Percentiles rank a stretch among this genome's conserved stretches.
These are phyloP conservation scores for Pelargonium nanum DNA, from an alignment of 345 rosid species.

Conservation along the genomic window DNA sequence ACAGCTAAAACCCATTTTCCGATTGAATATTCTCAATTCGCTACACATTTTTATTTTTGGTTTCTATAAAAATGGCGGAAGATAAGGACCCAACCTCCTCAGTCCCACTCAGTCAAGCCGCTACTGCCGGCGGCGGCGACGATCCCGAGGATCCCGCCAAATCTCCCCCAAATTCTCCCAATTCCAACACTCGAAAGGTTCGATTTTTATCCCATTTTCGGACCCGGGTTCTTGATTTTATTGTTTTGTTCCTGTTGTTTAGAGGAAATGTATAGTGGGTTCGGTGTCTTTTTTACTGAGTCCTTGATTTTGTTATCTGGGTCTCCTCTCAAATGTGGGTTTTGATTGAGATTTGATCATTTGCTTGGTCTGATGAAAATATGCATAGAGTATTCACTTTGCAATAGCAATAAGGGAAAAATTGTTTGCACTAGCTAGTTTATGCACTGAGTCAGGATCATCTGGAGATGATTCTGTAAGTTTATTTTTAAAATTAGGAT, in stretches of 20 bases:
- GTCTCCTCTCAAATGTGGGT: not conserved
- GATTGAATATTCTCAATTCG: not conserved
- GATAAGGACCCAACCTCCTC: constrained; percentile 51
- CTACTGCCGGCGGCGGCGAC: constrained; percentile 19
- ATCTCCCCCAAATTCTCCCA: constrained; percentile 40
- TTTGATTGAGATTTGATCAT: not conserved
- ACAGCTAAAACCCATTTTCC: not conserved
- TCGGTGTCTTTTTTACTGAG: not conserved
- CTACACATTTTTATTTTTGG: not conserved
- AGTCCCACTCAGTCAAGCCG: constrained; percentile 43
- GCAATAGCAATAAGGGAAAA: too few species aligned
- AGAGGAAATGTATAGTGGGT: not conserved
- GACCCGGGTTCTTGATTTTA: constrained; percentile 2
- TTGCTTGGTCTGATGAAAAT: too few species aligned
- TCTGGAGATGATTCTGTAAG: too few species aligned
- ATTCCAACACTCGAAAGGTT: constrained; percentile 61
- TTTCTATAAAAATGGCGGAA: constrained; percentile 33
- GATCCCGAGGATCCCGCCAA: constrained; percentile 62
- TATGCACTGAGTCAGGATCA: too few species aligned
- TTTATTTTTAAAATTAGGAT: not conserved
- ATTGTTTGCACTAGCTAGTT: too few species aligned
- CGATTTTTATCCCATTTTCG: not conserved
- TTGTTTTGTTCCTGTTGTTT: not conserved
- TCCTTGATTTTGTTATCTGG: not conserved
- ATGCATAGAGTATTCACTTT: too few species aligned